Base-by-base conservation (phyloP, 371 early-diverging fungal genomes). In the Actinomortierella ambigua region DNA sequence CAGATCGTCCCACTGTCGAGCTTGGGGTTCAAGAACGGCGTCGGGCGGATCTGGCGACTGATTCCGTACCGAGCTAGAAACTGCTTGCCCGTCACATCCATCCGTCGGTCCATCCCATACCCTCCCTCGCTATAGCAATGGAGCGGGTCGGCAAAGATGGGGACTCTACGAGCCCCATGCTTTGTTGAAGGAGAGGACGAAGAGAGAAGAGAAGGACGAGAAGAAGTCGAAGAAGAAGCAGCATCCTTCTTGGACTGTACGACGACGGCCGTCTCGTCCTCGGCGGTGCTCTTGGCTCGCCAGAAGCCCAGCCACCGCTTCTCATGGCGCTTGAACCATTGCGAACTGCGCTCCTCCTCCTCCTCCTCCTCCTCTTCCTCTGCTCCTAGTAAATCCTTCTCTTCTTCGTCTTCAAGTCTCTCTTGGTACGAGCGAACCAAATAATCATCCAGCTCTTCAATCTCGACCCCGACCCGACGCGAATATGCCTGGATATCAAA, bases 11-110 rank as follows among this genome's bases (percentile, higher is more conserved):
- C 43, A 24, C 54, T 63, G 46, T 69, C 69, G 3, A 42, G 24
- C 29, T 43, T 60, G 2, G 69, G 69, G 44, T 69, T 60, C 20
- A 69, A 26, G 40, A 55, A 69, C 1, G 69, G 69, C 0, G 69
- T 69, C 1, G 69, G 69, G 22, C 55, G 55, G 5, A 69, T 39
- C 4, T 42, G 44, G 0, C 59, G 48, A 44, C 59, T 43, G 43
- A 69, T 69, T 20, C 59, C 51, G 48, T 69, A 69, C 8, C 69
- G 63, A 22, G 63, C 60, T 60, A 59, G 53, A 60, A 69, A 69
- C 15, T 28, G 59, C 18, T 62, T 54, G 15, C 68, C 68, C 5
- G 68, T 68, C 68, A 68, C 50, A 46, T 68, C 68, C 24, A 68
- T 62, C 50, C 68, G 41, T 13, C 68, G 61, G 42, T 68, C 68